Base-by-base conservation (phyloP, 2,329 filamentous ascomycete genomes). In the Periglandula ipomoeae region DNA sequence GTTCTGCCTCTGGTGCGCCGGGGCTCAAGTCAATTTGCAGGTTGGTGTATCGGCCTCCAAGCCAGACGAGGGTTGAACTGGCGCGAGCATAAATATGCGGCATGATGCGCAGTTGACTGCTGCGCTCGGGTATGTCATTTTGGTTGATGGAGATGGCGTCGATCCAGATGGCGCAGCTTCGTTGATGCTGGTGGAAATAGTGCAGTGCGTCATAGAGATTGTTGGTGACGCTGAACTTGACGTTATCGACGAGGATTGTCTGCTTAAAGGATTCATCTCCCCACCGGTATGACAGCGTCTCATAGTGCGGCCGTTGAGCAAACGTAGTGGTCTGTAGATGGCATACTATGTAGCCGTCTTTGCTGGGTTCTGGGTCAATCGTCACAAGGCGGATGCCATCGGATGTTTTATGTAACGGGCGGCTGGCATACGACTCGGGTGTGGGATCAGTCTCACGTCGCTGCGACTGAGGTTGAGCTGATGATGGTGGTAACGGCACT, bases 281-380 rank as follows among this genome's bases (percentile, higher is more conserved):
- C 55, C 55, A 57, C 10, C 50, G 48, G 46, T 57, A 57, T 3
- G 54, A 56, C 1, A 57, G 46, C 3, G 54, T 53, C 24, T 56
- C 55, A 40, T 52, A 57, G 17, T 13, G 43, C 13, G 52, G 52
- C 6, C 42, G 50, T 32, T 41, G 35, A 2, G 44, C 50, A 26
- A 53, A 53, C 2, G 51, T 52, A 5, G 40, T 46, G n/a, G 35
- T 47, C 4, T 39, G 44, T 19, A 52, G 22, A 17, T 42, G 44
- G 23, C 50, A 52, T 5, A 30, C 22, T 17, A 52, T 20, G 27
- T 44, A 44, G 23, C 48, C 50, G 23, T 48, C 44, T 3, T 9
- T 5, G 48, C 34, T 41, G 17, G 48, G 17, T 11, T 48, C 44
- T 11, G 41, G 23, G 11, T 50, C 48, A 19, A 52, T 39, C 23